These are phyloP conservation scores for Rosa lucieae DNA, from an alignment of 306 rosid genomes.

Conservation along the genomic window DNA sequence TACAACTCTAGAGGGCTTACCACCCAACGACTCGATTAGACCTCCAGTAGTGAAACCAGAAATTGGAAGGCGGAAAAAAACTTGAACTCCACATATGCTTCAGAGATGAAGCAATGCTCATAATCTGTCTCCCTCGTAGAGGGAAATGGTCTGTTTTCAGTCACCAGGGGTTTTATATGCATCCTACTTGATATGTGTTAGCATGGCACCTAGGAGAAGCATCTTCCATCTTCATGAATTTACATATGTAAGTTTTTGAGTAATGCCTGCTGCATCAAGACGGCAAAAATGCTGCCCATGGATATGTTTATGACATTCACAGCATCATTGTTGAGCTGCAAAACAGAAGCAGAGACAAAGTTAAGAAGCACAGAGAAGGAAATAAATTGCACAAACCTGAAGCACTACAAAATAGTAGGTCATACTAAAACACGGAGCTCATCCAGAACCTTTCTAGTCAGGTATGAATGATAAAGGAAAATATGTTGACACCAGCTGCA, in stretches of 20 bases:
- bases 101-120: background rate
- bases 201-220: conserved; percentile 3
- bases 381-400: background rate
- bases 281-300: conserved; percentile 83
- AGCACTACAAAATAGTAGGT: background rate
- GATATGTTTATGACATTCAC: conserved; percentile 92
- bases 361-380: background rate
- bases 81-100: background rate
- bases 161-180: background rate
- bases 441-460: background rate
- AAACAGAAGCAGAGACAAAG: conserved; percentile 10
- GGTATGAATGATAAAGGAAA: background rate
- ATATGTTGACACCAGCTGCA: background rate
- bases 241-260: conserved; percentile 41
- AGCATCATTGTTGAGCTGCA: conserved; percentile 90
- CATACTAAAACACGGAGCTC: background rate
- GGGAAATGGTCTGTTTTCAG: background rate
- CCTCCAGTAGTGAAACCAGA: background rate
- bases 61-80: background rate
- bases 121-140: background rate
- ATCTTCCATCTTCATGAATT: conserved; percentile 15
- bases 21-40: no score
- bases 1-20: background rate
- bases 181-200: background rate
- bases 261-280: conserved; percentile 72